Percentiles rank a stretch among this genome's conserved stretches.
phyloP scores from a whole-genome alignment of 345 rosid species.

The Euphorbia tirucalli region DNA sequence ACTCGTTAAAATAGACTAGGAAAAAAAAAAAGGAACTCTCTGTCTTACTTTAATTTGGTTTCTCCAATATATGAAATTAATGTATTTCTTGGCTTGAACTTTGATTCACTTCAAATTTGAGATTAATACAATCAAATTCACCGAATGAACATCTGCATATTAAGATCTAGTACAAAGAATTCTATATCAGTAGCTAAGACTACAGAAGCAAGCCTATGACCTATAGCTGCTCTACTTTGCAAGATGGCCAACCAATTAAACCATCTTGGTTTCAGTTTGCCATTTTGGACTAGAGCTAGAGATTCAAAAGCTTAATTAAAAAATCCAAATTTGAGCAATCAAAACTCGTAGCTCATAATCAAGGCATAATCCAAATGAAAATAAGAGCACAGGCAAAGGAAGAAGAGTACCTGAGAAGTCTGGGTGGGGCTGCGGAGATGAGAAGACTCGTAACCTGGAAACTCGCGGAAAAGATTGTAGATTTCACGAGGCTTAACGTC shows the following conservation, averaged over 20 bases:
- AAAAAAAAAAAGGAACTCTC: background rate
- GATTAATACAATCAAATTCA: too few relatives aligned
- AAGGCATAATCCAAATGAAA: background rate
- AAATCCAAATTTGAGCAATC: background rate
- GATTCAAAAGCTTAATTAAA: background rate
- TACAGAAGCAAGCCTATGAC: background rate
- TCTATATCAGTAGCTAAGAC: background rate
- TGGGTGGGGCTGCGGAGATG: slow-evolving; percentile 62
- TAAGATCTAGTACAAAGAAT: background rate
- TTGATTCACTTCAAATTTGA: background rate
- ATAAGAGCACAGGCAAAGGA: background rate
- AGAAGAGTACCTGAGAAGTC: slow-evolving; percentile 41
- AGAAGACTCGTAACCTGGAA: slow-evolving; percentile 84
- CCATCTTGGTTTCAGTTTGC: background rate
- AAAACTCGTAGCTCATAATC: background rate
- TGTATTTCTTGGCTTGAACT: background rate
- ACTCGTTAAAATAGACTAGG: background rate
- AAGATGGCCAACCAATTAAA: background rate
- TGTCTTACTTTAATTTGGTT: background rate
- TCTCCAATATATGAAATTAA: background rate
- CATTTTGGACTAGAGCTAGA: background rate
- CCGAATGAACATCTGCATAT: too few relatives aligned
- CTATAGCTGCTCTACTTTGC: background rate
- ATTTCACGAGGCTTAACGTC: slow-evolving; percentile 87
- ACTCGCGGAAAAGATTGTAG: slow-evolving; percentile 82